Conservation (phyloP, 768 basidiomycete genomes). For the Cystofilobasidium bisporidii region DNA sequence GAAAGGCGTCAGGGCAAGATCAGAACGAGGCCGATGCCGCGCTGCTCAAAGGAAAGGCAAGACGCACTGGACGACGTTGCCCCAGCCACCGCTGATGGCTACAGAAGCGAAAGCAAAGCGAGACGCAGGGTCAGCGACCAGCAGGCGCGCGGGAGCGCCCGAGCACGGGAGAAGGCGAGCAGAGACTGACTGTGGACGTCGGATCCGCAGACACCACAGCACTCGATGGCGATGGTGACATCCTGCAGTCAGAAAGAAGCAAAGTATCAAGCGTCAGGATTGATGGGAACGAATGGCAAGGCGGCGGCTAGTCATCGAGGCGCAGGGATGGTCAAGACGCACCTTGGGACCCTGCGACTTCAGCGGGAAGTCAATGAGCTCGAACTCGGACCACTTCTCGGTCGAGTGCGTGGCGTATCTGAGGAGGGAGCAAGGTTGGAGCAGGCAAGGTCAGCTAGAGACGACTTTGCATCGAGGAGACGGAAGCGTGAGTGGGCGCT, state of each 20-base stretch:
- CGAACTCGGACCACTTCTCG: conserved; percentile 23
- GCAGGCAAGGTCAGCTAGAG: no score
- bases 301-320: neutral
- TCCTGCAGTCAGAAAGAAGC: neutral
- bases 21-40: no score
- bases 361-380: conserved; percentile 44
- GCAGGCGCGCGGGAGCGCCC: no score
- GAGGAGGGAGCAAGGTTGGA: neutral
- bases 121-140: no score
- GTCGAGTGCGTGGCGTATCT: conserved; percentile 27
- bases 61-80: neutral
- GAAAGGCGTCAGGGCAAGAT: no score
- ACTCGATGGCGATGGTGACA: conserved; percentile 7
- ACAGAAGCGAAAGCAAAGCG: no score
- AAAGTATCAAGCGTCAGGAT: neutral
- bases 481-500: no score
- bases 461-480: no score
- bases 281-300: no score
- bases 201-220: neutral
- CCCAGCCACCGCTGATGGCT: neutral
- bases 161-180: no score
- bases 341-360: conserved; percentile 43
- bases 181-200: neutral
- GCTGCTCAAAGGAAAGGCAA: no score
- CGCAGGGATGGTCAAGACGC: neutral